Conservation (phyloP, 257 asterid genomes). For the Coffea eugenioides region DNA sequence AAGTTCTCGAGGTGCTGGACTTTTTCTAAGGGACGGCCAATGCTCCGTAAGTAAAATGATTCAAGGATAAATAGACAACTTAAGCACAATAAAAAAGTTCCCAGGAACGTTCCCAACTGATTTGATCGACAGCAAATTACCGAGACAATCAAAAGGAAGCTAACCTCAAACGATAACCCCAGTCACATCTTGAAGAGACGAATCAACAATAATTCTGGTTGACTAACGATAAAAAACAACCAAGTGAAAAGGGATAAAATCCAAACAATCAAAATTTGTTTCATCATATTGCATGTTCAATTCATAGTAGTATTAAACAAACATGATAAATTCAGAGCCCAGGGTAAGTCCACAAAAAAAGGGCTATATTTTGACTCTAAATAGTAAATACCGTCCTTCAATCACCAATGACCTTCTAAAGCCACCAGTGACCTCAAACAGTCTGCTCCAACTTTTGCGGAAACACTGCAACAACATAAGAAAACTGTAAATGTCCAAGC, state of each 20-base stretch:
- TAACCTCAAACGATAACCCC: background rate
- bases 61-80: no score
- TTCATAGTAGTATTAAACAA: slow-evolving; percentile 12
- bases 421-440: slow-evolving; percentile 11
- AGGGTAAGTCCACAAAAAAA: background rate
- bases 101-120: background rate
- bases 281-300: background rate
- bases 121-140: background rate
- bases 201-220: background rate
- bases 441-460: slow-evolving; percentile 10
- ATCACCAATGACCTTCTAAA: slow-evolving; percentile 12
- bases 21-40: no score
- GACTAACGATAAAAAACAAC: background rate
- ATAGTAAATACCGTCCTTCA: slow-evolving; percentile 13
- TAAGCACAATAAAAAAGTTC: no score
- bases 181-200: background rate
- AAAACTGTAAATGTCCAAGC: background rate
- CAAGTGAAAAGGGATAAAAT: background rate
- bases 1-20: no score
- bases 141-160: no score
- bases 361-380: slow-evolving; percentile 1
- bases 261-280: slow-evolving; percentile 11
- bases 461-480: slow-evolving; percentile 11
- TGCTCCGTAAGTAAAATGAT: no score
- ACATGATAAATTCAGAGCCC: background rate